Conservation (phyloP, 441 rosid species). For the Manihot esculenta region DNA sequence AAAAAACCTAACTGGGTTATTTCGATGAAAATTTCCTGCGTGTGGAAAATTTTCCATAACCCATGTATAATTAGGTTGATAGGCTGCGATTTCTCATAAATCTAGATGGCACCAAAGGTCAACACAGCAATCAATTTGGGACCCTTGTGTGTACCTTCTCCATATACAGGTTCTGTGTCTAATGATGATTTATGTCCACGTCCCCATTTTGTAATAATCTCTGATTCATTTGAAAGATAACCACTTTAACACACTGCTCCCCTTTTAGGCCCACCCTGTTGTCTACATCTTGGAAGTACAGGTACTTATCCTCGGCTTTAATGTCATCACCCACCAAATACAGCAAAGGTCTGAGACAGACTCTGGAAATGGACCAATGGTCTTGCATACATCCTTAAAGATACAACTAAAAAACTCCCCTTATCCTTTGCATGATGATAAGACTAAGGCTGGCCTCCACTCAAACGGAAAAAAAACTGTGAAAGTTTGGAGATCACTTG, state of each 20-base stretch:
- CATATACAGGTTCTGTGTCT: background rate
- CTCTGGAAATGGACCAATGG: too few species aligned
- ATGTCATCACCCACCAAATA: background rate
- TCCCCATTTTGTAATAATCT: background rate
- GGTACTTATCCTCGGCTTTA: background rate
- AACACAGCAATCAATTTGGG: slow-evolving; percentile 13
- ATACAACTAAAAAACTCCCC: too few species aligned
- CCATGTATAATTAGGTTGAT: background rate
- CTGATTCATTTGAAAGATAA: background rate
- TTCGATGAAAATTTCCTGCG: too few species aligned
- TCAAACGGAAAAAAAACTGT: background rate
- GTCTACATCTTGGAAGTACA: too few species aligned
- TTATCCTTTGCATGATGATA: too few species aligned
- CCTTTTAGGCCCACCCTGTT: background rate
- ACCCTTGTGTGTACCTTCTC: background rate
- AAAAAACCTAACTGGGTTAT: too few species aligned
- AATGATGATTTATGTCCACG: background rate
- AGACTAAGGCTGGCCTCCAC: background rate
- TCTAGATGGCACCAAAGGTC: background rate
- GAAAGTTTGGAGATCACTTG: background rate
- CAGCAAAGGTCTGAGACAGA: too few species aligned
- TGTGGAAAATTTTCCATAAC: too few species aligned
- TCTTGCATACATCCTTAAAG: too few species aligned
- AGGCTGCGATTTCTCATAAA: background rate
- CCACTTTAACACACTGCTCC: background rate